Evolutionary conservation across 176 grass and related monocot species (phyloP).

Genomic region (Lolium rigidum): DNA sequence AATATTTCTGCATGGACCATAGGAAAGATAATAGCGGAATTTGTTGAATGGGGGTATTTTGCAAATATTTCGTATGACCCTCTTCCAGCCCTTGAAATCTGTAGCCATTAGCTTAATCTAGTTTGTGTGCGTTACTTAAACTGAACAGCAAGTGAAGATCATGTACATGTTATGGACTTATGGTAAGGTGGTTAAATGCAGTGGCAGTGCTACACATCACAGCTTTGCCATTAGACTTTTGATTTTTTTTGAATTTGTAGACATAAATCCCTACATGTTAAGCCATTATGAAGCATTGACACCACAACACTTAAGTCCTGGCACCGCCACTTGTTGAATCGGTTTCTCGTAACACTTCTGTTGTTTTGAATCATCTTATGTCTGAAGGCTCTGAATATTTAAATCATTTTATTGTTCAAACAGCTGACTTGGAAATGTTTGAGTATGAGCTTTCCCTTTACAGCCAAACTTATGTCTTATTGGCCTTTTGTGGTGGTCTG

Average conservation of each 20-base stretch:
- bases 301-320: not conserved
- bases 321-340: not conserved
- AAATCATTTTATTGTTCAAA: constrained; percentile 5
- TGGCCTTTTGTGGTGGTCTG: not conserved
- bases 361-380: not conserved
- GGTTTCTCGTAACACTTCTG: not conserved
- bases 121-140: not conserved
- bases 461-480: not conserved
- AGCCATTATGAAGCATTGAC: not conserved
- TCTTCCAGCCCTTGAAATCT: not conserved
- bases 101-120: constrained; percentile 22
- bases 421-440: constrained; percentile 7
- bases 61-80: not conserved
- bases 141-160: not conserved
- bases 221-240: not conserved
- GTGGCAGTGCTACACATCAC: not conserved
- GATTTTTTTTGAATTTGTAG: not conserved
- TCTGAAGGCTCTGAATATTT: constrained; percentile 1
- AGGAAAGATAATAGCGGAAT: not conserved
- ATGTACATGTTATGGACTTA: not conserved
- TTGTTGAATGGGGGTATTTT: not conserved
- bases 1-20: not conserved
- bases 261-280: not conserved
- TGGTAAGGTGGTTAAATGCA: not conserved
- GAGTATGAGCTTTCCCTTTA: not conserved